Evolutionary conservation across 2,329 filamentous ascomycete species (phyloP).

Genomic region (Ascochyta clinopodiicola): DNA sequence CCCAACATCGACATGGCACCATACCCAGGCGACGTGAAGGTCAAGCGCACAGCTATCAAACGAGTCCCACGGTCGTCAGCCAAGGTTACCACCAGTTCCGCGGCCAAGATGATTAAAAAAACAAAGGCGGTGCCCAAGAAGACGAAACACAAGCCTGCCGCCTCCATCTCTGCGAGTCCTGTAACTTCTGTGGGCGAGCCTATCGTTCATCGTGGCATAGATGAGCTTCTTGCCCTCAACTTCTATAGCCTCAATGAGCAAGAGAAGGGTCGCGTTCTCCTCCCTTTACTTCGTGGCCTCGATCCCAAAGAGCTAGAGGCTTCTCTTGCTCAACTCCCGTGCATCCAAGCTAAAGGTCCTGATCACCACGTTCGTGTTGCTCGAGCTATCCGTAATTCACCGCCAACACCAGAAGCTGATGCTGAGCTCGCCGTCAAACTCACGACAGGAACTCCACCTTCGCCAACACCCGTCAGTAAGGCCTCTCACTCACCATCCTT

Average conservation of each 20-base stretch:
- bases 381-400: not conserved
- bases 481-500: too few relatives aligned
- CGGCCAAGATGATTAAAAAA: constrained; percentile 11
- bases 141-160: constrained; percentile 3
- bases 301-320: constrained; percentile 18
- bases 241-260: constrained; percentile 19
- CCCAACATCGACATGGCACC: not conserved
- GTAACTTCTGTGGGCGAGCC: not conserved
- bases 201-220: constrained; percentile 5
- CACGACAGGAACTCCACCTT: not conserved
- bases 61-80: not conserved
- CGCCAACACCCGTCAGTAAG: not conserved
- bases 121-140: not conserved
- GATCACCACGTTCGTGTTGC: constrained; percentile 2
- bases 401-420: not conserved
- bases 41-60: not conserved
- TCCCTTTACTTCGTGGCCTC: constrained; percentile 26
- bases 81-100: not conserved
- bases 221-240: constrained; percentile 13
- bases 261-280: constrained; percentile 28
- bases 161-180: not conserved
- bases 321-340: not conserved
- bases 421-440: not conserved
- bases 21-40: not conserved
- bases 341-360: constrained; percentile 2